These are phyloP conservation scores for Colletotrichum lindemuthianum DNA, from an alignment of 2,329 filamentous ascomycete genomes.

Conservation along the genomic window DNA sequence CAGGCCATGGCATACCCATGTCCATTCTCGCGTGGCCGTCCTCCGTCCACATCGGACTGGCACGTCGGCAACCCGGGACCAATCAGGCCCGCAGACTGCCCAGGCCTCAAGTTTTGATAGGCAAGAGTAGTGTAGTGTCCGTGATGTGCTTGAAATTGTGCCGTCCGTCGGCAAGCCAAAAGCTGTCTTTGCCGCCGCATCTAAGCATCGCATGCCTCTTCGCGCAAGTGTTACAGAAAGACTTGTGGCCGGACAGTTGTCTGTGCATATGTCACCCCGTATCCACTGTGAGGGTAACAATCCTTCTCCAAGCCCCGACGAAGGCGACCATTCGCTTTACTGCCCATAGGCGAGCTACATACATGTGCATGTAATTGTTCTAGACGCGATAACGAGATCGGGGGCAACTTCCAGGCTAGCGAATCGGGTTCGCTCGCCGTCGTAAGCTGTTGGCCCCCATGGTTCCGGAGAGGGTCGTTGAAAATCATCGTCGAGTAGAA, in stretches of 20 bases:
- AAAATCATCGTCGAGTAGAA: too few relatives aligned
- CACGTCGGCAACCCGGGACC: conserved; percentile 12
- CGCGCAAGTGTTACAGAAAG: conserved; percentile 22
- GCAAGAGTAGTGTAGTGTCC: conserved; percentile 12
- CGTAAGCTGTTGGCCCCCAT: too few relatives aligned
- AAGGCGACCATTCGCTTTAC: neutral
- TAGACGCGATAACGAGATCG: conserved; percentile 5
- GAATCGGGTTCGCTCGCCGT: too few relatives aligned
- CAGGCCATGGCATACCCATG: conserved; percentile 20
- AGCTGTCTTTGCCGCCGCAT: too few relatives aligned
- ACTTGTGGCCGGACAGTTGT: conserved; percentile 9
- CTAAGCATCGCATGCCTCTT: neutral
- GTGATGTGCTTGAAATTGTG: neutral
- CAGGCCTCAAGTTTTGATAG: conserved; percentile 16
- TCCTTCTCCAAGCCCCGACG: conserved; percentile 12
- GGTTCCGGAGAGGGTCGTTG: too few relatives aligned
- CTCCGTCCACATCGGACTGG: conserved; percentile 18
- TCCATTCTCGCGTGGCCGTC: conserved; percentile 27
- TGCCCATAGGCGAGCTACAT: conserved; percentile 10
- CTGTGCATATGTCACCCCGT: conserved; percentile 26
- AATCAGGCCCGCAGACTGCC: neutral
- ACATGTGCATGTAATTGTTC: neutral
- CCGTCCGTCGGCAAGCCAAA: too few relatives aligned
- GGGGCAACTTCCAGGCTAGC: neutral
- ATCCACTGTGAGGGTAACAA: neutral